Conservation (phyloP, 345 rosid species). For the Melaleuca quinquenervia region DNA sequence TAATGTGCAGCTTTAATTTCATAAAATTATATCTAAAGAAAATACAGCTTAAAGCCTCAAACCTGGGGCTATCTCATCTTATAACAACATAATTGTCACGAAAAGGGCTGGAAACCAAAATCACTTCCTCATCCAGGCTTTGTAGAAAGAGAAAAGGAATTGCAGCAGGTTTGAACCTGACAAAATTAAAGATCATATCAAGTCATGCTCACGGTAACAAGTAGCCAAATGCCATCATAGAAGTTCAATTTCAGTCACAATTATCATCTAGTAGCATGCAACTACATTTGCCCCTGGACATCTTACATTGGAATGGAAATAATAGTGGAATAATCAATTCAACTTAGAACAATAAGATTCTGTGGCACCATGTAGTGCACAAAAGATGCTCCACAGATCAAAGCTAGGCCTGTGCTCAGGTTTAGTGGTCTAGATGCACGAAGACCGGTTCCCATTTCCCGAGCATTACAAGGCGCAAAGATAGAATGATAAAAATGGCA, state of each 20-base stretch:
- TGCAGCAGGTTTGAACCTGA: neutral
- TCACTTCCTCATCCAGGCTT: neutral
- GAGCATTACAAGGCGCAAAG: neutral
- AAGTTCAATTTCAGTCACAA: neutral
- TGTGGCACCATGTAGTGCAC: neutral
- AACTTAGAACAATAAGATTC: neutral
- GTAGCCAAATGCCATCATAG: neutral
- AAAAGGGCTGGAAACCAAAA: neutral
- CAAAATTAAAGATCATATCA: neutral
- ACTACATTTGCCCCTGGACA: neutral
- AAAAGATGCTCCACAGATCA: neutral
- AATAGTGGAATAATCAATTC: neutral
- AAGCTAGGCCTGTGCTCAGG: neutral
- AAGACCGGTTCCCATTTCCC: neutral
- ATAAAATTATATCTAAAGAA: neutral
- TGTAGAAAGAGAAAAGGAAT: neutral
- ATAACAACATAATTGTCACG: neutral
- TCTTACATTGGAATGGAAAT: neutral
- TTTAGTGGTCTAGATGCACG: neutral
- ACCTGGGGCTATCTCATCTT: neutral
- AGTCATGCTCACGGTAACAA: neutral
- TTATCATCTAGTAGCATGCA: accelerated
- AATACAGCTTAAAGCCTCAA: neutral
- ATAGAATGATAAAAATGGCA: neutral
- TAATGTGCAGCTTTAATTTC: neutral